Evolutionary conservation across 495 filamentous ascomycete genomes (phyloP), one percentile per base, ranked within the genome.

Genomic region (Podospora comata): DNA sequence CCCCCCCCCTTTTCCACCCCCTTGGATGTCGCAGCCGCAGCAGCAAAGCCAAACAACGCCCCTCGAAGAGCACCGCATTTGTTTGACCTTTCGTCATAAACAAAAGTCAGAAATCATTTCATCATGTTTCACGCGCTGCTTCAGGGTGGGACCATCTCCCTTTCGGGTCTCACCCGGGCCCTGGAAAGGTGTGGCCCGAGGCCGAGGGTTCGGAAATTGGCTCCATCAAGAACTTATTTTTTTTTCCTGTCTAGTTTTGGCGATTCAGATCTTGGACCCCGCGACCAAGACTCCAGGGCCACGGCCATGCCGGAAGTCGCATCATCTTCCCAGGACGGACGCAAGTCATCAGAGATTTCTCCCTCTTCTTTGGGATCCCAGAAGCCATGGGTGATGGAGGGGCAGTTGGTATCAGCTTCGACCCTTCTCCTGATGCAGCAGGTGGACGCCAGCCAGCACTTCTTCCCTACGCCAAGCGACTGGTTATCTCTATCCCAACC

Each of bases 141-240:
- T 65, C 59, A 66, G 32, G 16, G 69, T 71, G 66, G 70, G 64
- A 64, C 66, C 70, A 60, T 63, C 63, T 64, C 66, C 66, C 15
- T 62, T 65, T 64, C 62, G 57, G 67, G 65, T 69, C n/a, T 60
- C 67, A 68, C 58, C 67, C 60, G 62, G 61, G 48, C 62, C 54
- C 62, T 48, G 62, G 26, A 44, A 7, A 59, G n/a, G n/a, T 56
- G 64, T 64, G 68, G 71, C 68, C 71, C 71, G 68, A 70, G 66
- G 68, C 71, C 71, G 68, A 73, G 71, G 68, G 68, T 68, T 70
- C 71, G 71, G 71, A 73, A 73, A 73, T 73, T 73, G 71, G 68
- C 54, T 57, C 48, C 68, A 65, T 73, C 59, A 54, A 60, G 27
- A 27, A 70, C 61, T 64, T 62, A 55, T 67, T 65, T 54, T 63